Evolutionary conservation across 345 rosid species (phyloP).

Genomic region (Gossypium rotundifolium): DNA sequence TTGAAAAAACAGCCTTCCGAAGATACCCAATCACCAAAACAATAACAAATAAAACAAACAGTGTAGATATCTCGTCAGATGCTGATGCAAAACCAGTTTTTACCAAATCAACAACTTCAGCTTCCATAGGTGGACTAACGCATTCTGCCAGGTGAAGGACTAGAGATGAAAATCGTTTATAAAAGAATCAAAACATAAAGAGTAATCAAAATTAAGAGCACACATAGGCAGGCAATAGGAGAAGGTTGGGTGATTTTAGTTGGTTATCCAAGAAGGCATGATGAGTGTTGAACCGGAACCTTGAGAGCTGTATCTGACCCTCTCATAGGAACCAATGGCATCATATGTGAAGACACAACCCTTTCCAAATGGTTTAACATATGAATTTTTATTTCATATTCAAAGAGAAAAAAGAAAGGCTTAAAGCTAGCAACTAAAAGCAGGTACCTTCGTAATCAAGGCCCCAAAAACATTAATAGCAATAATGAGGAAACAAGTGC

Average conservation of each 20-base stretch:
- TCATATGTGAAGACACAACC: slow-evolving; percentile 95
- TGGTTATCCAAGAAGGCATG: slow-evolving; percentile 95
- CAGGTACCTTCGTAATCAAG: slow-evolving; percentile 75
- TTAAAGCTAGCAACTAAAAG: too few species aligned
- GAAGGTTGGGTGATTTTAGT: slow-evolving; percentile 95
- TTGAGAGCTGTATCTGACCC: slow-evolving; percentile 90
- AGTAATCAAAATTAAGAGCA: slow-evolving; percentile 6
- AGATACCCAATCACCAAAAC: background rate
- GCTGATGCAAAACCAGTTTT: slow-evolving; percentile 75
- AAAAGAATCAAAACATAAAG: background rate
- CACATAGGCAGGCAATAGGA: slow-evolving; percentile 56
- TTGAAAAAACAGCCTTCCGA: background rate
- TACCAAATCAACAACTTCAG: slow-evolving; percentile 43
- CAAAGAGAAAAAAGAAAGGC: background rate
- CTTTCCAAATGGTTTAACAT: slow-evolving; percentile 43
- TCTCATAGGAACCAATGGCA: slow-evolving; percentile 93
- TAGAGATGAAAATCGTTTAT: background rate
- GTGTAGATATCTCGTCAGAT: slow-evolving; percentile 94
- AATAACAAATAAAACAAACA: slow-evolving; percentile 34
- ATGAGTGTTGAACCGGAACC: slow-evolving; percentile 88
- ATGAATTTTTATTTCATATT: background rate
- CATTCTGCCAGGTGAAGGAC: slow-evolving; percentile 44
- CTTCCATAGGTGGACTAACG: slow-evolving; percentile 71
- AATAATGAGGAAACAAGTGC: slow-evolving; percentile 90
- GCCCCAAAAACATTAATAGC: slow-evolving; percentile 90